Evolutionary conservation across 1,284 basidiomycete species (phyloP).

Genomic region (Golubevia sp.): DNA sequence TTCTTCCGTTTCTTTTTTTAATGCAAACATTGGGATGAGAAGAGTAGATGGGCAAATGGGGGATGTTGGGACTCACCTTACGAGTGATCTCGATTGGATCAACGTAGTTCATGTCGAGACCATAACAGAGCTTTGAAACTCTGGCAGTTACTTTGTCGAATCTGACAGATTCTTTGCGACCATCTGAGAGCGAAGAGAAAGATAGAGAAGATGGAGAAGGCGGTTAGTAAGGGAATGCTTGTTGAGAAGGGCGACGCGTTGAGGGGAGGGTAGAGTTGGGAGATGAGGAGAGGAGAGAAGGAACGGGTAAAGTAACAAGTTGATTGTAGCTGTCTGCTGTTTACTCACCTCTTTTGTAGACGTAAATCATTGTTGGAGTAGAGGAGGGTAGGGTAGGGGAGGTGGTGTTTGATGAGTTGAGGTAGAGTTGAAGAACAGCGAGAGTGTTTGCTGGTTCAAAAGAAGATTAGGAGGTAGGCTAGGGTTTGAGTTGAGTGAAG

Average conservation of each 20-base stretch:
- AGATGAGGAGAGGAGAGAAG: not conserved
- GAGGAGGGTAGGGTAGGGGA: too few relatives aligned
- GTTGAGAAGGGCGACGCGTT: too few relatives aligned
- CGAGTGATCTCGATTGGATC: slow-evolving; percentile 80
- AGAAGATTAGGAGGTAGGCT: too few relatives aligned
- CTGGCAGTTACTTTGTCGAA: slow-evolving; percentile 67
- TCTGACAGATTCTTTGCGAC: slow-evolving; percentile 56
- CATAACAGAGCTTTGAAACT: slow-evolving; percentile 95
- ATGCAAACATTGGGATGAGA: too few relatives aligned
- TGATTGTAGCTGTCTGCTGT: too few relatives aligned
- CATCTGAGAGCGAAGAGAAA: slow-evolving; percentile 24
- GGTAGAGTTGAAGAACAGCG: too few relatives aligned
- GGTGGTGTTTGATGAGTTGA: too few relatives aligned
- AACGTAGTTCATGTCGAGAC: slow-evolving; percentile 88
- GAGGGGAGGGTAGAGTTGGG: slow-evolving; percentile 4
- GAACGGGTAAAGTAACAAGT: not conserved
- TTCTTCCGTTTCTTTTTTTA: too few relatives aligned
- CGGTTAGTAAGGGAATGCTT: not conserved
- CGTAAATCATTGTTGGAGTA: slow-evolving; percentile 44
- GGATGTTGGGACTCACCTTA: slow-evolving; percentile 21
- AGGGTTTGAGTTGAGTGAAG: too few relatives aligned
- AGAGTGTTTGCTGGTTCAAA: too few relatives aligned
- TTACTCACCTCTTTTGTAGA: slow-evolving; percentile 57
- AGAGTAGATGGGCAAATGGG: too few relatives aligned
- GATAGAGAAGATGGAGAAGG: not conserved